Conservation (phyloP, 164 flowering plant species). For the Vitis rotundifolia region DNA sequence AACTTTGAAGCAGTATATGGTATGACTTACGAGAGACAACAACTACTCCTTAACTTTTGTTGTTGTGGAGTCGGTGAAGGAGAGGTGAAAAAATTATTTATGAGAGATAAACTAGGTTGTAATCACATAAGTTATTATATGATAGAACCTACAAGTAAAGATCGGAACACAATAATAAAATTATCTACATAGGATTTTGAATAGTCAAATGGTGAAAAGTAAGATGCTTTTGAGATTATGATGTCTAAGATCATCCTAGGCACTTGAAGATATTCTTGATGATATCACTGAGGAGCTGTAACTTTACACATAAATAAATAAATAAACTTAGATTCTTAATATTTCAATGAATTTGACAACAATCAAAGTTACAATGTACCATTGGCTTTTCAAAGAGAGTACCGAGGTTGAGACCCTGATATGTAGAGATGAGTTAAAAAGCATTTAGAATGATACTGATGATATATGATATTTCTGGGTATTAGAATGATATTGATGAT, state of each 20-base stretch:
- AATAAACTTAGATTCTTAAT: background rate
- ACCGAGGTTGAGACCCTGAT: slow-evolving; percentile 93
- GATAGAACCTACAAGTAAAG: background rate
- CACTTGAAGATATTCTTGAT: too few species aligned
- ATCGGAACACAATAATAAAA: background rate
- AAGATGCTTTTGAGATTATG: background rate
- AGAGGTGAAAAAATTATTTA: background rate
- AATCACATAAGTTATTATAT: background rate
- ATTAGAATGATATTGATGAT: too few species aligned
- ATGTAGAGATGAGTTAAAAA: slow-evolving; percentile 89
- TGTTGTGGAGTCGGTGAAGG: too few species aligned
- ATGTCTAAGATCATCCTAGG: background rate
- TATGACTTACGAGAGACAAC: too few species aligned
- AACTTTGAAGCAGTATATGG: background rate
- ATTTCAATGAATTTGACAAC: background rate
- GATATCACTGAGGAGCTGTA: background rate
- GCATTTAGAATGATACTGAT: slow-evolving; percentile 88
- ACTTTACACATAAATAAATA: background rate
- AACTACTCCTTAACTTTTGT: background rate
- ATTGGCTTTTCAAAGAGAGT: slow-evolving; percentile 84
- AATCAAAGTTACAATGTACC: slow-evolving; percentile 36
- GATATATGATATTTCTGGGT: too few species aligned
- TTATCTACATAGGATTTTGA: background rate
- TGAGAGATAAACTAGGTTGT: background rate
- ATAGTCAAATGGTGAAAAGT: background rate